A percentile compares a stretch with the other conserved stretches of the same genome.
These are phyloP conservation scores for Candida nanaspora DNA, from an alignment of 805 yeast genomes.

Conservation along the genomic window DNA sequence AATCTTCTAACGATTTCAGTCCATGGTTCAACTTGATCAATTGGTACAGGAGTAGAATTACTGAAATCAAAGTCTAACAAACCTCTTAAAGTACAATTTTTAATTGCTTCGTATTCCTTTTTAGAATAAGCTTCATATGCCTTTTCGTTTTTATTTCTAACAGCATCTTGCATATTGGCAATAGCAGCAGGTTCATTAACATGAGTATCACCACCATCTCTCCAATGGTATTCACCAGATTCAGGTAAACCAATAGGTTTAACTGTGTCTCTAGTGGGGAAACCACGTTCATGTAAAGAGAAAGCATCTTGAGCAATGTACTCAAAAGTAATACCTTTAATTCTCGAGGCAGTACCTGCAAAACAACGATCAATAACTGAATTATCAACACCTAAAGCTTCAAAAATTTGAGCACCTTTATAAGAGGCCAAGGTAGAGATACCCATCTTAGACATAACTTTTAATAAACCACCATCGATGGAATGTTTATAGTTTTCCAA, in stretches of 20 bases:
- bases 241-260: constrained; percentile 78
- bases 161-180: constrained; percentile 97
- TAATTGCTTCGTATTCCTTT: constrained; percentile 86
- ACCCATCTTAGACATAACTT: constrained; percentile 99
- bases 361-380: constrained; percentile 93
- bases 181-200: constrained; percentile 92
- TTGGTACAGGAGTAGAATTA: constrained; percentile 66
- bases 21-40: constrained; percentile 99
- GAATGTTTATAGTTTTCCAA: constrained; percentile 77
- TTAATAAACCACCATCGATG: constrained; percentile 83
- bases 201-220: constrained; percentile 97
- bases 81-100: constrained; percentile 91
- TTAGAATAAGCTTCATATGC: constrained; percentile 88
- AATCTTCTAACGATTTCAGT: constrained; percentile 96
- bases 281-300: constrained; percentile 88
- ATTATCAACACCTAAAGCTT: constrained; percentile 92
- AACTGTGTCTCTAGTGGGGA: constrained; percentile 66
- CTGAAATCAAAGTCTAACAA: constrained; percentile 84
- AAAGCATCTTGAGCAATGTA: constrained; percentile 96
- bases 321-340: constrained; percentile 91
- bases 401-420: constrained; percentile 98
- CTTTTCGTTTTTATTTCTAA: constrained; percentile 87
- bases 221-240: constrained; percentile 96
- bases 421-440: constrained; percentile 96
- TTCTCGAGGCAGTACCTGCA: constrained; percentile 96